phyloP scores from a whole-genome alignment of 2,329 filamentous ascomycete genomes.

The Exophiala sp. region DNA sequence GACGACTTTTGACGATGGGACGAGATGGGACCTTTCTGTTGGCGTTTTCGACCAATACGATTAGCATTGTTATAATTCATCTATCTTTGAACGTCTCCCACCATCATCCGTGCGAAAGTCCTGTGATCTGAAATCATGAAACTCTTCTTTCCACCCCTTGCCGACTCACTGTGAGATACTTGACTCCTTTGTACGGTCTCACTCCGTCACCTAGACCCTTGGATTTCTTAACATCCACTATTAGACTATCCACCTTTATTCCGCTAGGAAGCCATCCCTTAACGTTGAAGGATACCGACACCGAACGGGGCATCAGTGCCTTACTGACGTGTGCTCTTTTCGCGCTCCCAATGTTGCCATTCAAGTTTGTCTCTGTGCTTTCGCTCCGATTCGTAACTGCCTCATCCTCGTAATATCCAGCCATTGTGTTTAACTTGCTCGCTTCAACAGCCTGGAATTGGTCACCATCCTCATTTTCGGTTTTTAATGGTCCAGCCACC shows the following conservation, averaged over 20 bases:
- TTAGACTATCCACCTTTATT: constrained; percentile 56
- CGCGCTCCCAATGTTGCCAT: constrained; percentile 14
- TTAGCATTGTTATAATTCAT: constrained; percentile 2
- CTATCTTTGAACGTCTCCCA: neutral
- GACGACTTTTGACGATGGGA: neutral
- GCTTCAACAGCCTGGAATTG: constrained; percentile 30
- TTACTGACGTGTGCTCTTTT: constrained; percentile 51
- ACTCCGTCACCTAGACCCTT: constrained; percentile 78
- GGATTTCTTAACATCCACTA: constrained; percentile 69
- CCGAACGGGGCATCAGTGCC: constrained; percentile 72
- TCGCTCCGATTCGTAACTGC: constrained; percentile 33
- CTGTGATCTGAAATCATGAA: constrained; percentile 1
- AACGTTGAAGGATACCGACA: constrained; percentile 59
- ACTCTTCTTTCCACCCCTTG: constrained; percentile 46
- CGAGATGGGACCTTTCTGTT: neutral
- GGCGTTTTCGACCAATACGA: neutral
- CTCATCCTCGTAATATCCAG: constrained; percentile 44
- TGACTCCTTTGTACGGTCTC: constrained; percentile 96
- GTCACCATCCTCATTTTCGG: constrained; percentile 32
- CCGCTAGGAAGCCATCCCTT: constrained; percentile 61
- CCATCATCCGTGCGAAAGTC: neutral
- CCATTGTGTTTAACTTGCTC: constrained; percentile 35
- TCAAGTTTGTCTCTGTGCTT: constrained; percentile 14
- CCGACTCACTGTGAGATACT: constrained; percentile 74
- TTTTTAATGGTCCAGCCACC: constrained; percentile 60